Conservation (phyloP, 2,329 filamentous ascomycete genomes). For the Zymoseptoria brevis region DNA sequence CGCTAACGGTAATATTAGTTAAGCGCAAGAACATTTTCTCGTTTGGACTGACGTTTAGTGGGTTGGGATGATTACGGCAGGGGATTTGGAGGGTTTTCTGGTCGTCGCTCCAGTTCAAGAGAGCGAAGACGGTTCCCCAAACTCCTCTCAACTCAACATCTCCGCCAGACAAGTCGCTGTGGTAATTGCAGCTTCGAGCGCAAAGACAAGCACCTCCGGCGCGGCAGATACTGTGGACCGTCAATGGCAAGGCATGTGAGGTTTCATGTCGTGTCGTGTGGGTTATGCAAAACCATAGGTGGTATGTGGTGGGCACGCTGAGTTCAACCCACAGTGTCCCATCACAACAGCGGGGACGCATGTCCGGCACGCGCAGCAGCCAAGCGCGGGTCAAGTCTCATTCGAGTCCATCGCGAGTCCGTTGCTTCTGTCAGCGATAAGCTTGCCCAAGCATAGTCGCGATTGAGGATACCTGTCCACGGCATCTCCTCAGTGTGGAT, state of each 20-base stretch:
- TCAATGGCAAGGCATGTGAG: not conserved
- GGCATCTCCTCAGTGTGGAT: not conserved
- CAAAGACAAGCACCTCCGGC: too few species aligned
- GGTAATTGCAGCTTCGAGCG: too few species aligned
- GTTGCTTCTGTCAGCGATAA: not conserved
- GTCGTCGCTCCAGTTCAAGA: too few species aligned
- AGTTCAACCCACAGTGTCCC: not conserved
- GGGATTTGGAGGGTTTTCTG: constrained; percentile 62
- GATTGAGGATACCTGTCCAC: not conserved
- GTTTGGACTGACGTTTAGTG: constrained; percentile 74
- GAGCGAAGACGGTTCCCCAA: too few species aligned
- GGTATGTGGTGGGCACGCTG: too few species aligned
- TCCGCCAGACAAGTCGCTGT: too few species aligned
- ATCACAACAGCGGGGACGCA: not conserved
- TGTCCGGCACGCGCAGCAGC: not conserved
- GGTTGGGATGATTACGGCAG: constrained; percentile 70
- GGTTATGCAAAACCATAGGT: not conserved
- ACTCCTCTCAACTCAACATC: too few species aligned
- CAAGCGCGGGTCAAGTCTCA: not conserved
- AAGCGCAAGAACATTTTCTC: constrained; percentile 93
- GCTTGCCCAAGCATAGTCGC: not conserved
- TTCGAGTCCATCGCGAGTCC: not conserved
- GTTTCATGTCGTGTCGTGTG: not conserved
- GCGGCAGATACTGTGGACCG: not conserved
- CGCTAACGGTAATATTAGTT: too few species aligned